These are phyloP conservation scores for Pythium volutum DNA, from an alignment of 352 stramenopile genomes.

Conservation along the genomic window DNA sequence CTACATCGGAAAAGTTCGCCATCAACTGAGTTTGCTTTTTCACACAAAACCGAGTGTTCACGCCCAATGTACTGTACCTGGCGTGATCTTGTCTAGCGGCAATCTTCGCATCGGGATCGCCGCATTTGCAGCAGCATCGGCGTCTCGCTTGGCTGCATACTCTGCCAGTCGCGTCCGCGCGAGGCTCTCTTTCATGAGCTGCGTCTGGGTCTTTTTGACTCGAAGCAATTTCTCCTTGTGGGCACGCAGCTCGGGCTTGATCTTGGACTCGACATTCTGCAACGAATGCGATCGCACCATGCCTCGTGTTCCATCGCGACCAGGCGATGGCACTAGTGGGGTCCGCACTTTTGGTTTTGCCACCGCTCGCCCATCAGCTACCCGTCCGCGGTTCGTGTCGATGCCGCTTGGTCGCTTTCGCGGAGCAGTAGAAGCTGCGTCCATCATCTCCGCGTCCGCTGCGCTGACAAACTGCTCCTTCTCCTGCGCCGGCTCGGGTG, in stretches of 20 bases:
- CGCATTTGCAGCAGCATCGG: background rate
- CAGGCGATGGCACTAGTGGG: background rate
- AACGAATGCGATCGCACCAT: slow-evolving; percentile 21
- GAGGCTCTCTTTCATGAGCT: slow-evolving; percentile 68
- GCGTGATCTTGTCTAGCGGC: slow-evolving; percentile 50
- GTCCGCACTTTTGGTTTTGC: background rate
- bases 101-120: slow-evolving; percentile 27
- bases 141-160: slow-evolving; percentile 36
- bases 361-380: background rate
- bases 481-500: background rate
- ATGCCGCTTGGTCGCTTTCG: background rate
- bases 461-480: background rate
- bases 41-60: background rate
- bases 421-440: background rate
- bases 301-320: background rate
- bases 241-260: slow-evolving; percentile 56
- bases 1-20: slow-evolving; percentile 27
- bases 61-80: slow-evolving; percentile 33
- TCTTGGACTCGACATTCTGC: slow-evolving; percentile 53
- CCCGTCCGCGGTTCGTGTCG: background rate
- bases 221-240: slow-evolving; percentile 57
- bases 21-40: background rate
- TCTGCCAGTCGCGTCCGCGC: slow-evolving; percentile 52
- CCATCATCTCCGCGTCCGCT: background rate
- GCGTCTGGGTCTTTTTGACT: slow-evolving; percentile 75